Evolutionary conservation across 2,329 filamentous ascomycete species (phyloP).

Genomic region (Immersiporthe knoxdaviesiana): DNA sequence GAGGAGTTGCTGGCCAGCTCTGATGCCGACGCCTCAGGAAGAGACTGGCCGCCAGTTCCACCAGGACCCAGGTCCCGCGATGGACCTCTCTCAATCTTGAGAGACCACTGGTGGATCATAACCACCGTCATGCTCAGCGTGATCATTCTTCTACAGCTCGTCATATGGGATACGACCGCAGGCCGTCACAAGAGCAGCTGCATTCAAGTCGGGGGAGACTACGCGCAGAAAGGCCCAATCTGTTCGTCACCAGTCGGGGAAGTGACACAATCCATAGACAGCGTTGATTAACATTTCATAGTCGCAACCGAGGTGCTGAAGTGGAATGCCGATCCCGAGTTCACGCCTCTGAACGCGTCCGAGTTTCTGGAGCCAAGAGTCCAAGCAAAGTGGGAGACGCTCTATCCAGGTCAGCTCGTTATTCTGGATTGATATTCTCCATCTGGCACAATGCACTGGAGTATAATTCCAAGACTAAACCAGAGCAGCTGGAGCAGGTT

Average conservation of each 20-base stretch:
- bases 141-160: slow-evolving; percentile 34
- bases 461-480: neutral
- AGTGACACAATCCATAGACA: too few relatives aligned
- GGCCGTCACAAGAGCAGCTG: slow-evolving; percentile 9
- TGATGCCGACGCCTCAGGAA: slow-evolving; percentile 39
- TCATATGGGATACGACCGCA: slow-evolving; percentile 32
- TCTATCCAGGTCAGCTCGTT: slow-evolving; percentile 45
- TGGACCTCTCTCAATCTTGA: neutral
- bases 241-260: slow-evolving; percentile 34
- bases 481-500: slow-evolving; percentile 18
- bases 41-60: slow-evolving; percentile 34
- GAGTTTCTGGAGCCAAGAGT: slow-evolving; percentile 44
- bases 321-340: slow-evolving; percentile 43
- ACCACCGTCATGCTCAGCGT: slow-evolving; percentile 38
- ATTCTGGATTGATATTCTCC: too few relatives aligned
- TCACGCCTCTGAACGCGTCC: slow-evolving; percentile 43
- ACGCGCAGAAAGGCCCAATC: slow-evolving; percentile 41
- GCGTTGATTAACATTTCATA: slow-evolving; percentile 24
- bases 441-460: neutral
- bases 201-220: slow-evolving; percentile 45
- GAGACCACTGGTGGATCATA: slow-evolving; percentile 38
- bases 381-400: slow-evolving; percentile 43
- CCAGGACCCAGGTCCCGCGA: neutral
- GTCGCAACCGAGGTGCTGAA: slow-evolving; percentile 43
- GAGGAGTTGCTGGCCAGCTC: slow-evolving; percentile 37